Evolutionary conservation across 306 rosid species (phyloP).

Genomic region (Gastrolobium bilobum): DNA sequence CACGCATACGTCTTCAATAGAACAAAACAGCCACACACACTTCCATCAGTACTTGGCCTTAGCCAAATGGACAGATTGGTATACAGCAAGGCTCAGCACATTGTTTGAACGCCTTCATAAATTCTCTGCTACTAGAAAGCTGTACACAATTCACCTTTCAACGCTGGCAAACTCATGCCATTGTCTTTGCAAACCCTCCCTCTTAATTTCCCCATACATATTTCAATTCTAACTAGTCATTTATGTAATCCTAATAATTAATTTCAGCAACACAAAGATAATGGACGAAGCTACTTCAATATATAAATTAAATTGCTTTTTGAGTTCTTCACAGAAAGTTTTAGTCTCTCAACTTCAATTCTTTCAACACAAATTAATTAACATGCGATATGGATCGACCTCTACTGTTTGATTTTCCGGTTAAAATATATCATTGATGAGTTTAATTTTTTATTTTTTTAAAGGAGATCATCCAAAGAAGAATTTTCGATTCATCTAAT

Average conservation of each 20-base stretch:
- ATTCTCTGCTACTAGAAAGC: conserved; percentile 42
- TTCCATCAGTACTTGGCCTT: conserved; percentile 46
- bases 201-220: neutral
- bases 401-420: neutral
- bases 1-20: conserved; percentile 34
- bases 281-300: neutral
- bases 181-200: conserved; percentile 43
- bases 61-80: conserved; percentile 49
- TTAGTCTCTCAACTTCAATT: neutral
- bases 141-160: conserved; percentile 51
- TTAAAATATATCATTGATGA: neutral
- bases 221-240: neutral
- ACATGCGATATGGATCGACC: neutral
- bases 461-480: neutral
- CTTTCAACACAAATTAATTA: neutral
- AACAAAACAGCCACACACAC: conserved; percentile 53
- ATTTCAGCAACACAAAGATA: neutral
- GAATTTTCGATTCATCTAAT: neutral
- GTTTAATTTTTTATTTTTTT: neutral
- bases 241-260: neutral
- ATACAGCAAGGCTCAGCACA: conserved; percentile 53
- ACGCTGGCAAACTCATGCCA: conserved; percentile 53
- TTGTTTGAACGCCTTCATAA: conserved; percentile 54
- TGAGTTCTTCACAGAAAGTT: neutral
- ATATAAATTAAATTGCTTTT: neutral